Base-by-base conservation (phyloP, 163 green algal genomes). In the Scenedesmus sp. region DNA sequence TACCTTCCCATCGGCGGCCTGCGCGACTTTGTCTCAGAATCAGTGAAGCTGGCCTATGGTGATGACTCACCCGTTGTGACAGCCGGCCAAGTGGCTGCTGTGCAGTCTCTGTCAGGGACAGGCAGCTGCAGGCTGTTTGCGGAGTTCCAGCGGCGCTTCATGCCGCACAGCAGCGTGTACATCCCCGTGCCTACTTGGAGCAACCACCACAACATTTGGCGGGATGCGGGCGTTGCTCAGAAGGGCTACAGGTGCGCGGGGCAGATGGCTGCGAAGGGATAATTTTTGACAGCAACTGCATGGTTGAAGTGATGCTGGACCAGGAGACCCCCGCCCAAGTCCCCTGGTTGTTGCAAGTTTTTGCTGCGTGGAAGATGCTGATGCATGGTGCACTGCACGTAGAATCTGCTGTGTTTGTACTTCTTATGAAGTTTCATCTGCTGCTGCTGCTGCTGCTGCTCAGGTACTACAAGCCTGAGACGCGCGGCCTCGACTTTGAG, bases 141-240 rank as follows among this genome's bases (percentile, higher is more conserved):
- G 46, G 89, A 92, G 67, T 92, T 86, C 70, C 89, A 92, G 88
- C 74, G 96, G 46, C 93, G 96, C 9, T 98, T 95, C 93, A 97
- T 99, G 94, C 96, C 97, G 16, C 93, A 93, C 83, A 94, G 96
- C 74, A 98, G 96, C 13, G 90, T 97, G 16, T 96, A 96, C 94
- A 94, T 97, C 84, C 95, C 96, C 2, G 90, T 92, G 46, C 95
- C 95, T 59, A 97, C 95, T 4, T 97, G 96, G 96, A 92, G 92
- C 74, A 98, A 97, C 93, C 96, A 98, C 94, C 94, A 96, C 90
- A 97, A 96, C 88, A 97, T 97, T 59, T 97, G 92, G 92, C 23
- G 56, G 13, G 94, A 95, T 64, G 93, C 94, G 0, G 77, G 88
- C 26, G 94, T 95, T 77, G 64, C 67, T 4, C 77, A 88, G 79